A percentile compares a stretch with the other conserved stretches of the same genome.
phyloP scores from a whole-genome alignment of 2,329 filamentous ascomycete genomes.

The Pyrenophora tritici-repentis region DNA sequence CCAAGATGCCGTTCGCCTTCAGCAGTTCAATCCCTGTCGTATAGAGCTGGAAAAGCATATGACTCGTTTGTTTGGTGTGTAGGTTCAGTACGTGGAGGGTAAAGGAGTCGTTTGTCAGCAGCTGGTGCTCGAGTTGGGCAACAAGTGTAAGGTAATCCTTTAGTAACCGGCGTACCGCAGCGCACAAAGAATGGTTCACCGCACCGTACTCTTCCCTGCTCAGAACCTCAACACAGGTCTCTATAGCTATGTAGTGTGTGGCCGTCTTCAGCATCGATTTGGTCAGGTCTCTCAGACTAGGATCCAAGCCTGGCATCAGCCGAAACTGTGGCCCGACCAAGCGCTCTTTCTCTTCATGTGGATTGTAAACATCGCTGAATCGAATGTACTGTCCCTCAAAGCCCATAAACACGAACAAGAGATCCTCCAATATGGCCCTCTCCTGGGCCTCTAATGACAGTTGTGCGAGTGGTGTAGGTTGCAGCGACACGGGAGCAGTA shows the following conservation, averaged over 20 bases:
- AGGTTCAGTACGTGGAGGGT: conserved; percentile 93
- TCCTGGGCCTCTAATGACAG: conserved; percentile 83
- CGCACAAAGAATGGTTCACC: conserved; percentile 94
- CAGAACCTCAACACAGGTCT: conserved; percentile 92
- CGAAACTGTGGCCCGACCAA: conserved; percentile 81
- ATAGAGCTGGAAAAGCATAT: conserved; percentile 91
- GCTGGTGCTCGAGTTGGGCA: conserved; percentile 90
- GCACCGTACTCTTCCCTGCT: conserved; percentile 90
- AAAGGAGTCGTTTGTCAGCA: conserved; percentile 84
- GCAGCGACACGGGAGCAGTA: conserved; percentile 69
- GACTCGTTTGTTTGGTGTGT: conserved; percentile 85
- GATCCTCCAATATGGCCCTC: conserved; percentile 82
- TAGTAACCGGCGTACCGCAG: conserved; percentile 86
- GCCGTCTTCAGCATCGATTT: conserved; percentile 91
- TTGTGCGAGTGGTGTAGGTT: conserved; percentile 69
- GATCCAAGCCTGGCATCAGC: conserved; percentile 82
- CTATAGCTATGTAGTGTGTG: conserved; percentile 87
- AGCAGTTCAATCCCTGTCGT: conserved; percentile 77
- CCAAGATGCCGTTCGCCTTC: conserved; percentile 83
- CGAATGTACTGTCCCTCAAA: conserved; percentile 98
- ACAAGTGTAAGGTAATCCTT: conserved; percentile 94
- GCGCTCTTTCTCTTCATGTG: conserved; percentile 81
- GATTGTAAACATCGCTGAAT: conserved; percentile 81
- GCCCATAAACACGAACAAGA: conserved; percentile 96
- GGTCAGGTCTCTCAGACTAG: conserved; percentile 85